A percentile compares a stretch with the other conserved stretches of the same genome.
Evolutionary conservation across 2,329 filamentous ascomycete genomes (phyloP).

Genomic region (Pseudogymnoascus sp.): DNA sequence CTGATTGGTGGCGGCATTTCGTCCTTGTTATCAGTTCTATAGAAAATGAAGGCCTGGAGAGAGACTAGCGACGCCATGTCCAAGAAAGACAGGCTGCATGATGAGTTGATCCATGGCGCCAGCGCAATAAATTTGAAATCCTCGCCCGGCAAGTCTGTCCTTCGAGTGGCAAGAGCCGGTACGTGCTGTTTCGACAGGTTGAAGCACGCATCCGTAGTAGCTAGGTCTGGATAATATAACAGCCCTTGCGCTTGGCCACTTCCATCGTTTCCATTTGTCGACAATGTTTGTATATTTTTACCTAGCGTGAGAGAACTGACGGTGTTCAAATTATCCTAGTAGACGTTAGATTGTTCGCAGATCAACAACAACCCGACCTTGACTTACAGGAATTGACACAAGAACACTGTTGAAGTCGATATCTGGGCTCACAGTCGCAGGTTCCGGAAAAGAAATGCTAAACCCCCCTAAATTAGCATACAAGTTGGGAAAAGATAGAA

Average conservation of each 20-base stretch:
- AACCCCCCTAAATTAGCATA: neutral
- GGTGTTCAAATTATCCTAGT: neutral
- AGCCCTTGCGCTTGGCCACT: conserved; percentile 63
- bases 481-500: neutral
- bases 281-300: conserved; percentile 59
- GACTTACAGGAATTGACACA: neutral
- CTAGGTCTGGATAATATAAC: conserved; percentile 73
- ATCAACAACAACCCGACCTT: neutral
- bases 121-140: conserved; percentile 72
- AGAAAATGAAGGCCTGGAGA: conserved; percentile 56
- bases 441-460: neutral
- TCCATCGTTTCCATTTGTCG: conserved; percentile 53
- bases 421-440: neutral
- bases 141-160: conserved; percentile 51
- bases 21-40: conserved; percentile 46
- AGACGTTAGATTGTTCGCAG: neutral
- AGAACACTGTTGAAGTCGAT: neutral
- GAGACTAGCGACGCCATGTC: conserved; percentile 48
- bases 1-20: conserved; percentile 56
- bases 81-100: conserved; percentile 69
- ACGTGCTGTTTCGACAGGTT: conserved; percentile 56
- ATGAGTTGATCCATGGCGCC: conserved; percentile 72
- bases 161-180: conserved; percentile 65
- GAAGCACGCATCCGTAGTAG: conserved; percentile 50
- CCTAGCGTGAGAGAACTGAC: neutral